These are phyloP conservation scores for Hypoxylon perforatum DNA, from an alignment of 495 filamentous ascomycete genomes.

Conservation along the genomic window DNA sequence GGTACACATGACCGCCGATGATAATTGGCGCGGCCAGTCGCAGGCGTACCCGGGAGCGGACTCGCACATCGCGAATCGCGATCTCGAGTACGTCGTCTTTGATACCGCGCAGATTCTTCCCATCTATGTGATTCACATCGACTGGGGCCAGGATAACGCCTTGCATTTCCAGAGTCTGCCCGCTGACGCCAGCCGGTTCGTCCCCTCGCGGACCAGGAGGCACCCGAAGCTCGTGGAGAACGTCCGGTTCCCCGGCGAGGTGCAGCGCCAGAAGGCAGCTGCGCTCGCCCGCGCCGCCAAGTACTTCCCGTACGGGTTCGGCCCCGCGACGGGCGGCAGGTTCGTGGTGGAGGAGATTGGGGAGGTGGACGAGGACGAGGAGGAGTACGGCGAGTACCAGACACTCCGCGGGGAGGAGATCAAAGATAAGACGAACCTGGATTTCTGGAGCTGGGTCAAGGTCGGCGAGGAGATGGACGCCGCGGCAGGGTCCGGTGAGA, in stretches of 20 bases:
- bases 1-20: slow-evolving; percentile 31
- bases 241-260: slow-evolving; percentile 41
- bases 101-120: slow-evolving; percentile 53
- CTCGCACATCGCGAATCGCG: slow-evolving; percentile 46
- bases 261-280: slow-evolving; percentile 42
- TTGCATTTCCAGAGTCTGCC: slow-evolving; percentile 29
- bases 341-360: slow-evolving; percentile 56
- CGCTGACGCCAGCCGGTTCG: slow-evolving; percentile 9
- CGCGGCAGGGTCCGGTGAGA: slow-evolving; percentile 5
- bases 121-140: slow-evolving; percentile 56
- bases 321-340: slow-evolving; percentile 46
- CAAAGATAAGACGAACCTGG: slow-evolving; percentile 27
- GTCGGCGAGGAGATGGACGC: slow-evolving; percentile 29
- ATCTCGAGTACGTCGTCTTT: slow-evolving; percentile 56
- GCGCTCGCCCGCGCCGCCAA: slow-evolving; percentile 50
- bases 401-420: slow-evolving; percentile 43
- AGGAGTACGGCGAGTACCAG: slow-evolving; percentile 56
- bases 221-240: slow-evolving; percentile 22
- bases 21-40: slow-evolving; percentile 35
- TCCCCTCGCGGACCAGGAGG: slow-evolving; percentile 18
- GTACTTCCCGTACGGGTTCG: slow-evolving; percentile 57
- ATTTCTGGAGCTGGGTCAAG: slow-evolving; percentile 44
- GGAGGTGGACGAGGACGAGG: slow-evolving; percentile 50
- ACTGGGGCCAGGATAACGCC: slow-evolving; percentile 42
- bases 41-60: slow-evolving; percentile 41